Evolutionary conservation across 2,329 filamentous ascomycete species (phyloP).

Genomic region (Amylocarpus encephaloides): DNA sequence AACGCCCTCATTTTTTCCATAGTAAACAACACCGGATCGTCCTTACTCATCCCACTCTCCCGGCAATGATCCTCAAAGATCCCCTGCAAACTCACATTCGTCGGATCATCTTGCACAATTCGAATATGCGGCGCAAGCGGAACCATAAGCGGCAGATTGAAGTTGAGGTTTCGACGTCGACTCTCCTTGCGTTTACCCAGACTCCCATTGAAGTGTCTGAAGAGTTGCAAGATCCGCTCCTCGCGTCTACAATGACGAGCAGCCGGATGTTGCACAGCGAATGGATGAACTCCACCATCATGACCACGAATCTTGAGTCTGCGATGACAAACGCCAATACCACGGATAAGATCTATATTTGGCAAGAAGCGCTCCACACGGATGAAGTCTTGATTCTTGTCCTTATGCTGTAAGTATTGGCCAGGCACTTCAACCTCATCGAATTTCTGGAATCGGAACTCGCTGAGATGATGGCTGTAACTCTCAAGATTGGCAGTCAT

Average conservation of each 20-base stretch:
- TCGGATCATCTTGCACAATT: conserved; percentile 91
- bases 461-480: conserved; percentile 86
- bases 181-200: conserved; percentile 92
- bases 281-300: conserved; percentile 94
- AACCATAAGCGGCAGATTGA: conserved; percentile 92
- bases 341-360: conserved; percentile 86
- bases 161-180: conserved; percentile 85
- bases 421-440: conserved; percentile 97
- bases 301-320: conserved; percentile 94
- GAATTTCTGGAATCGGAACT: conserved; percentile 96
- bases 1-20: conserved; percentile 87
- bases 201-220: conserved; percentile 94
- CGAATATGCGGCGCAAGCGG: conserved; percentile 91
- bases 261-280: conserved; percentile 93
- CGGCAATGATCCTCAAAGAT: conserved; percentile 96
- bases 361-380: conserved; percentile 95
- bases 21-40: conserved; percentile 89
- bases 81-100: conserved; percentile 88
- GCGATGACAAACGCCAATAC: conserved; percentile 84
- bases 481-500: conserved; percentile 53
- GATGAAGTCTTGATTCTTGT: conserved; percentile 98
- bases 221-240: conserved; percentile 90
- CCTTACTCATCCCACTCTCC: conserved; percentile 79
- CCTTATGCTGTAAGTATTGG: conserved; percentile 93
- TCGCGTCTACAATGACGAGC: conserved; percentile 88